Base-by-base conservation (phyloP, 495 filamentous ascomycete species). In the Aspergillus campestris region DNA sequence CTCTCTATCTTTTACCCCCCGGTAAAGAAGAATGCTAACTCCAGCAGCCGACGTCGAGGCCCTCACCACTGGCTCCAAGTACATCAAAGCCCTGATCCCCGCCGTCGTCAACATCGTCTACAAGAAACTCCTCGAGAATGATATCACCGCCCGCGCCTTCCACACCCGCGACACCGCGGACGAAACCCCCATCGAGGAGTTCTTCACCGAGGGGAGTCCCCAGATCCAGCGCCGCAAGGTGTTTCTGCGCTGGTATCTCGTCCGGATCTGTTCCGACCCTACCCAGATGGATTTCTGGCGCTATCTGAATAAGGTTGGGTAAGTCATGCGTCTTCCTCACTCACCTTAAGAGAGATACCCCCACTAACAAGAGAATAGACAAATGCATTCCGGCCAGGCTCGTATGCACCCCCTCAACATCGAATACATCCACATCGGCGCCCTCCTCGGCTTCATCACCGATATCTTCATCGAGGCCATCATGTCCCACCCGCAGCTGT, bases 291-390 rank as follows among this genome's bases (percentile, higher is more conserved):
- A 84, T 42, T 87, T 86, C 55, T 89, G 83, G 82, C 73, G 84
- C 48, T 89, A 87, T 58, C 62, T 87, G 31, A 79, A 87, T 61
- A 89, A 87, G 64, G 84, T 89, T 27, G 84, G 84, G 71, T 71
- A 51, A 45, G 66, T 61, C 14, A 24, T 24, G 18, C 45, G 28
- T 15, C 33, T 11, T 38, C 11, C 13, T 30, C 18, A 8, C 40
- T 33, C 9, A n/a, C n/a, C 34, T 9, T 36, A 24, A 13, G 33
- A 44, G 0, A 31, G n/a, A n/a, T n/a, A n/a, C n/a, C 2, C 27
- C 14, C 29, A 32, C 46, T 53, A 44, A 58, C 42, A 27, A 31
- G 13, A 3, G 8, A 3, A 24, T 45, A 79, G 75, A 36, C 74
- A 83, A 72, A 86, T 86, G 81, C 82, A 86, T 57, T 73, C 73